phyloP scores from a whole-genome alignment of 352 stramenopile species.

The Phytophthora meadii region DNA sequence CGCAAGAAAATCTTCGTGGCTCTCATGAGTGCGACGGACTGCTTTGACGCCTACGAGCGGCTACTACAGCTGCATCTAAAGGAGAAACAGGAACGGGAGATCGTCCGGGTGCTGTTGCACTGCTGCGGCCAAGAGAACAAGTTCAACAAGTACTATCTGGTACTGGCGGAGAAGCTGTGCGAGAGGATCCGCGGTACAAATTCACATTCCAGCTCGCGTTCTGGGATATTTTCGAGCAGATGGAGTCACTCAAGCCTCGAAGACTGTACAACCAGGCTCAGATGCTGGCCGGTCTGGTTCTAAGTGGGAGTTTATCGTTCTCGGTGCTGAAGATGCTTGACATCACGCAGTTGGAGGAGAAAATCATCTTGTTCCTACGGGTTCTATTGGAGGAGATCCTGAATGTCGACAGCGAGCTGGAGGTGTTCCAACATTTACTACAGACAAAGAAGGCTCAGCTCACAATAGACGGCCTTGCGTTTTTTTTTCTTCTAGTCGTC shows the following conservation, averaged over 20 bases:
- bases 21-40: constrained; percentile 96
- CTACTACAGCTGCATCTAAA: constrained; percentile 91
- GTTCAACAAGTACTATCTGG: constrained; percentile 97
- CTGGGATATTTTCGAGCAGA: constrained; percentile 97
- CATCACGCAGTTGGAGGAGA: constrained; percentile 89
- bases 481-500: constrained; percentile 55
- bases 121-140: constrained; percentile 87
- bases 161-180: constrained; percentile 93
- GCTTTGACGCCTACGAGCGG: constrained; percentile 96
- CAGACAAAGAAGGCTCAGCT: too few relatives aligned
- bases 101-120: constrained; percentile 95
- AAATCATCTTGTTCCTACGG: constrained; percentile 90
- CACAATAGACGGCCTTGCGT: constrained; percentile 78
- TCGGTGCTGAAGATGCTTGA: constrained; percentile 93
- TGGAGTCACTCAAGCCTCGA: constrained; percentile 78
- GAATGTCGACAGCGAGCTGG: constrained; percentile 66
- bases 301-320: constrained; percentile 69
- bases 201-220: constrained; percentile 97
- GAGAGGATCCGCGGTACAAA: constrained; percentile 94
- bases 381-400: constrained; percentile 81
- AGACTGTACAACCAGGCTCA: constrained; percentile 92
- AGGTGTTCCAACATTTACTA: too few relatives aligned
- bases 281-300: constrained; percentile 83
- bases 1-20: constrained; percentile 97
- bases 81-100: constrained; percentile 93